Evolutionary conservation across 257 asterid species (phyloP).

Genomic region (Nicotiana tomentosiformis): DNA sequence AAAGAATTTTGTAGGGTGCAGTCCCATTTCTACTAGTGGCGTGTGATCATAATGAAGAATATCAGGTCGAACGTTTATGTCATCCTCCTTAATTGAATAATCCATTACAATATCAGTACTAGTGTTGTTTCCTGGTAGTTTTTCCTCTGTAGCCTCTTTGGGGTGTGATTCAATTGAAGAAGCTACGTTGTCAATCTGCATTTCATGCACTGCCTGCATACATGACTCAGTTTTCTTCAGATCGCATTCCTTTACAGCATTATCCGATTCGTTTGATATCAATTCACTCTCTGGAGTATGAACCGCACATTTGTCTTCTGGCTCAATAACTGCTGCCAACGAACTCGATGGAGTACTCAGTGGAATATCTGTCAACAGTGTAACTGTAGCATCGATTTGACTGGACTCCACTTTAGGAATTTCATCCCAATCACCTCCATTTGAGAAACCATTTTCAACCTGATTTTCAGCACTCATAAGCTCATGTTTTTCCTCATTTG

Average conservation of each 20-base stretch:
- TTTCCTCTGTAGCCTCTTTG: constrained; percentile 13
- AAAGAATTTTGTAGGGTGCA: constrained; percentile 1
- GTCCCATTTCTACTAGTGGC: neutral
- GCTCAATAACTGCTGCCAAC: constrained; percentile 2
- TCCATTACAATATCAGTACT: neutral
- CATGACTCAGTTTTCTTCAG: constrained; percentile 5
- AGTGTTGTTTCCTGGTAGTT: neutral
- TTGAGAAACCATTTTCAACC: constrained; percentile 1
- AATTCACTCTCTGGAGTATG: constrained; percentile 17
- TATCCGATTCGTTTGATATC: constrained; percentile 9
- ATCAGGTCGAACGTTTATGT: neutral
- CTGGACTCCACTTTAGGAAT: constrained; percentile 11
- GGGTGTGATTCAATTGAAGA: neutral
- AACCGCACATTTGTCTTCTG: constrained; percentile 11
- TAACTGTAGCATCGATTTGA: neutral
- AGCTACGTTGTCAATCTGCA: neutral
- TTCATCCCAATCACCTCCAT: constrained; percentile 6
- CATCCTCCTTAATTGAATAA: neutral
- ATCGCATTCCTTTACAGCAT: neutral
- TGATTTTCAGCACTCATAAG: neutral
- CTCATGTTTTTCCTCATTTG: constrained; percentile 15
- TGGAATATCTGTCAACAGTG: constrained; percentile 15
- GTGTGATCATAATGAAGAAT: neutral
- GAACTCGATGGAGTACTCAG: neutral
- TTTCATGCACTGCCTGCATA: constrained; percentile 8